Evolutionary conservation across 2,329 filamentous ascomycete species (phyloP).

Genomic region (Exophiala viscosa): DNA sequence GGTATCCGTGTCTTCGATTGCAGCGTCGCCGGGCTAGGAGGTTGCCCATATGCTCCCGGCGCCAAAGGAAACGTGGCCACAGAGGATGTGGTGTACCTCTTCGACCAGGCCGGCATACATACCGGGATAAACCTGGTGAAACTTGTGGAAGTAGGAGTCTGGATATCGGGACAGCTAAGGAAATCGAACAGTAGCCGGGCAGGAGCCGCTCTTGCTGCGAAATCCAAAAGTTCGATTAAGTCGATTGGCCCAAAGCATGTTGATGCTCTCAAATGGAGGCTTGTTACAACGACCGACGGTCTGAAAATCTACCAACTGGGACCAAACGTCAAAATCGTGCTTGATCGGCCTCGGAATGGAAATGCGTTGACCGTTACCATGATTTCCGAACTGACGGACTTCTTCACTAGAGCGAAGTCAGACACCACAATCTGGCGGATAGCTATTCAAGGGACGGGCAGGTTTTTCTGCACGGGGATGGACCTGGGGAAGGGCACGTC

Average conservation of each 20-base stretch:
- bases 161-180: constrained; percentile 65
- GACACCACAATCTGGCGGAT: constrained; percentile 34
- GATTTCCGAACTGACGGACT: constrained; percentile 33
- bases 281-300: constrained; percentile 25
- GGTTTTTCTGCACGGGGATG: constrained; percentile 27
- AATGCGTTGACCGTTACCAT: constrained; percentile 40
- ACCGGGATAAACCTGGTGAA: constrained; percentile 42
- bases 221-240: background rate
- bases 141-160: constrained; percentile 65
- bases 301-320: constrained; percentile 33
- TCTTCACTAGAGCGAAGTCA: constrained; percentile 28
- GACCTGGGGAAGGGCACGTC: constrained; percentile 27
- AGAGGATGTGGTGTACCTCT: constrained; percentile 76
- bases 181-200: constrained; percentile 63
- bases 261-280: constrained; percentile 23
- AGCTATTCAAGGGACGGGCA: constrained; percentile 19
- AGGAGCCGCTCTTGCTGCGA: constrained; percentile 51
- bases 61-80: constrained; percentile 84
- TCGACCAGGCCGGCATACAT: constrained; percentile 54
- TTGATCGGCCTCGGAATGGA: constrained; percentile 39
- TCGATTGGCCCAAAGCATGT: background rate
- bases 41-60: constrained; percentile 80
- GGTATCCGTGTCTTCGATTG: constrained; percentile 76
- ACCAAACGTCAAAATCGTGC: constrained; percentile 21
- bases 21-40: constrained; percentile 75